Percentiles rank a stretch among this genome's conserved stretches.
These are phyloP conservation scores for Nothophytophthora sp. DNA, from an alignment of 352 stramenopile genomes.

Conservation along the genomic window DNA sequence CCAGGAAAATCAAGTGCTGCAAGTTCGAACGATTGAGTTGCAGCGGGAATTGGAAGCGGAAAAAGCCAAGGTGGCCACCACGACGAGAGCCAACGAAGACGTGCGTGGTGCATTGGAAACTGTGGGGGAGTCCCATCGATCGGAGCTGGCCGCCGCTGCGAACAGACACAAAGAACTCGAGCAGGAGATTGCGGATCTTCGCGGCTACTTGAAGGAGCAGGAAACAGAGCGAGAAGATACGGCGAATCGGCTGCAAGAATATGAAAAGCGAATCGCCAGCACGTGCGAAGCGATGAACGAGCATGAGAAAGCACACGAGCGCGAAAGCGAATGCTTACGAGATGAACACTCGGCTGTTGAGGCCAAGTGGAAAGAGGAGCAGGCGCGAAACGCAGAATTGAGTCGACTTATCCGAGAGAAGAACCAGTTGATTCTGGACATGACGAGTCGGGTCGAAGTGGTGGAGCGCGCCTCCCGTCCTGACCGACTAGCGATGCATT, in stretches of 20 bases:
- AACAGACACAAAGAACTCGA: slow-evolving; percentile 26
- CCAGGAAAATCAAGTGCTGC: slow-evolving; percentile 31
- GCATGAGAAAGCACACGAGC: slow-evolving; percentile 64
- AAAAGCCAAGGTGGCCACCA: slow-evolving; percentile 12
- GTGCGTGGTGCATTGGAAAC: slow-evolving; percentile 15
- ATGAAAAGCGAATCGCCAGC: slow-evolving; percentile 66
- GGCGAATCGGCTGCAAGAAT: slow-evolving; percentile 66
- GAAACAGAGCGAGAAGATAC: slow-evolving; percentile 66
- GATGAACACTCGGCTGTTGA: slow-evolving; percentile 36
- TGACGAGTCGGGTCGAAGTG: slow-evolving; percentile 29
- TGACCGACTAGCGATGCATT: neutral
- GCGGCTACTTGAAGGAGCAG: slow-evolving; percentile 39
- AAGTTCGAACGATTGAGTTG: slow-evolving; percentile 31
- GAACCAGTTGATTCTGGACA: slow-evolving; percentile 58
- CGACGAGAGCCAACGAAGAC: slow-evolving; percentile 13
- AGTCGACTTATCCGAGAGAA: slow-evolving; percentile 66
- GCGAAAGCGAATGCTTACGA: slow-evolving; percentile 49
- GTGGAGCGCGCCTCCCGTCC: slow-evolving; percentile 5
- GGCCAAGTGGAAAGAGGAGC: slow-evolving; percentile 42
- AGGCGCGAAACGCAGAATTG: slow-evolving; percentile 57
- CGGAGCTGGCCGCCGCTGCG: slow-evolving; percentile 15
- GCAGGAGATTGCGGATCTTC: slow-evolving; percentile 30
- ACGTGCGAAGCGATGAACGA: slow-evolving; percentile 73
- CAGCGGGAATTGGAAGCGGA: slow-evolving; percentile 24
- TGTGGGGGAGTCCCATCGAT: slow-evolving; percentile 4